Conservation (phyloP, 2,329 filamentous ascomycete genomes). For the Xylariomycetidae sp. region DNA sequence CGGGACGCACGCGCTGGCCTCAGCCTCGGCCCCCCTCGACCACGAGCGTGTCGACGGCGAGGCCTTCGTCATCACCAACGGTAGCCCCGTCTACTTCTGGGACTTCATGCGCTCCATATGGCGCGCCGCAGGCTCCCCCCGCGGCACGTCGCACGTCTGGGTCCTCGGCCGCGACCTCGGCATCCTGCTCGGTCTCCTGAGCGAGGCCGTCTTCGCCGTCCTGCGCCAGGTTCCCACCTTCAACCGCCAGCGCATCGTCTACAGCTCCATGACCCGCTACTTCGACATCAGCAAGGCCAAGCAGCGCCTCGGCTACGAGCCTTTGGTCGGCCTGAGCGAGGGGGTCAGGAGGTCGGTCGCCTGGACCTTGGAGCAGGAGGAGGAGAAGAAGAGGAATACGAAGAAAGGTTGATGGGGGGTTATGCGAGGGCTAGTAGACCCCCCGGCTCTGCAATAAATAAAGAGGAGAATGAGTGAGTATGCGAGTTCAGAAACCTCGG, state of each 20-base stretch:
- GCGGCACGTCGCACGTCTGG: constrained; percentile 52
- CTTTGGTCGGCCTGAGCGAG: constrained; percentile 62
- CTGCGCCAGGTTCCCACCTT: constrained; percentile 52
- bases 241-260: constrained; percentile 56
- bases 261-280: constrained; percentile 71
- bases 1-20: constrained; percentile 49
- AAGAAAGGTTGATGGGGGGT: too few species aligned
- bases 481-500: too few species aligned
- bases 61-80: constrained; percentile 87
- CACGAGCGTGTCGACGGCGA: constrained; percentile 76
- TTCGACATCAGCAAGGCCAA: constrained; percentile 75
- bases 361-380: constrained; percentile 52
- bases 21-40: constrained; percentile 58
- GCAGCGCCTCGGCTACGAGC: constrained; percentile 63
- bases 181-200: constrained; percentile 45
- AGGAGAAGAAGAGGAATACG: too few species aligned
- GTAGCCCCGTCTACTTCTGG: constrained; percentile 85
- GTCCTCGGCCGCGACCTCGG: constrained; percentile 48
- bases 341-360: constrained; percentile 51
- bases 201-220: constrained; percentile 47
- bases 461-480: too few species aligned
- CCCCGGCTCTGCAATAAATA: too few species aligned
- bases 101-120: constrained; percentile 79
- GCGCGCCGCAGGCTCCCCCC: constrained; percentile 52
- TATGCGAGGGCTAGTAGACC: too few species aligned